These are phyloP conservation scores for Acidomyces sp. DNA, from an alignment of 495 filamentous ascomycete species.

Conservation along the genomic window DNA sequence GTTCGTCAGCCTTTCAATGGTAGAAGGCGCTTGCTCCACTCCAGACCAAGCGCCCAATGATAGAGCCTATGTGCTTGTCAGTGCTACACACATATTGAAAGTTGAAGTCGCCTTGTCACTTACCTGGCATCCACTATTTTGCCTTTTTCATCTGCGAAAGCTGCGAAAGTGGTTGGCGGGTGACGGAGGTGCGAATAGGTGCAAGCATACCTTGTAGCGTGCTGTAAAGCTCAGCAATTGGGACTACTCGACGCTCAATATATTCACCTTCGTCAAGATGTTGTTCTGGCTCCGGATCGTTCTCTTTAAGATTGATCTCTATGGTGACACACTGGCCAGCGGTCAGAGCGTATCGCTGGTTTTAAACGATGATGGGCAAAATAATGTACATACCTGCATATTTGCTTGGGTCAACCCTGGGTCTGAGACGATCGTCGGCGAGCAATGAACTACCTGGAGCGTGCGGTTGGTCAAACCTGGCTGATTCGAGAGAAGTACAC, in stretches of 20 bases:
- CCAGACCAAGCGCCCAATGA: constrained; percentile 20
- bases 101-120: neutral
- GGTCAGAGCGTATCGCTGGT: no score
- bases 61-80: constrained; percentile 9
- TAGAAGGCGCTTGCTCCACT: constrained; percentile 16
- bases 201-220: constrained; percentile 25
- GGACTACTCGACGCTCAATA: constrained; percentile 29
- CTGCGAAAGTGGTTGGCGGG: constrained; percentile 5
- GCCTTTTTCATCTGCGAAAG: constrained; percentile 16
- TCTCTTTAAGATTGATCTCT: constrained; percentile 27
- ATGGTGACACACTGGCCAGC: constrained; percentile 23
- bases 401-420: constrained; percentile 26
- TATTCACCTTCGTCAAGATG: constrained; percentile 30
- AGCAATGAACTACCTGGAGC: constrained; percentile 19
- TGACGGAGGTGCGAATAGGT: neutral
- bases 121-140: constrained; percentile 21
- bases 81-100: neutral
- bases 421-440: constrained; percentile 19
- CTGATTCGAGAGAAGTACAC: constrained; percentile 34
- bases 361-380: neutral
- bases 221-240: constrained; percentile 35
- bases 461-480: constrained; percentile 27
- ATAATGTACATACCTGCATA: constrained; percentile 21
- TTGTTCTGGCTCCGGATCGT: constrained; percentile 29
- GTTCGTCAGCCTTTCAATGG: constrained; percentile 11